phyloP scores from a whole-genome alignment of 1,284 basidiomycete species.

The Stygiomarasmius scandens region DNA sequence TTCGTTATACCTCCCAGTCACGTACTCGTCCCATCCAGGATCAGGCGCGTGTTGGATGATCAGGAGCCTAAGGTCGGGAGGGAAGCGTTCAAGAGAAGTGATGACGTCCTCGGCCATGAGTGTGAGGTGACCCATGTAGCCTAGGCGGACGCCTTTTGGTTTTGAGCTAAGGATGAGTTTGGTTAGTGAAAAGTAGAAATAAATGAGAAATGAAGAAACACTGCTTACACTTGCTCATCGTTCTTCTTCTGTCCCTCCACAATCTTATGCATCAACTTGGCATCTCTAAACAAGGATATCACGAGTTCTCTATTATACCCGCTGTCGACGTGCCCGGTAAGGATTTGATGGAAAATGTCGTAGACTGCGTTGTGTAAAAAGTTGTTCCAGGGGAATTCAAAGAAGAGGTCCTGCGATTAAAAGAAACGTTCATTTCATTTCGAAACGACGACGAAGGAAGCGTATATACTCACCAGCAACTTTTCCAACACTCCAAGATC shows the following conservation, averaged over 20 bases:
- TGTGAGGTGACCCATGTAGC: slow-evolving; percentile 97
- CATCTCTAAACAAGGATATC: slow-evolving; percentile 81
- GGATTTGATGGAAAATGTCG: slow-evolving; percentile 93
- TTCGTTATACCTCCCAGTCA: slow-evolving; percentile 80
- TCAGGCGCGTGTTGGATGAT: slow-evolving; percentile 72
- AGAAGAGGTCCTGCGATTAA: slow-evolving; percentile 80
- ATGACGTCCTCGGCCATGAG: slow-evolving; percentile 93
- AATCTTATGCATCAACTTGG: slow-evolving; percentile 77
- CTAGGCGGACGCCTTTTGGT: slow-evolving; percentile 76
- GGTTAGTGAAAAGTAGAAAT: slow-evolving; percentile 12
- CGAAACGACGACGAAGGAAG: slow-evolving; percentile 1
- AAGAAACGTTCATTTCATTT: slow-evolving; percentile 2
- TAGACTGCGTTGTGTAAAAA: slow-evolving; percentile 98
- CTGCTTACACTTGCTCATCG: slow-evolving; percentile 73
- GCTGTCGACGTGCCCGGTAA: slow-evolving; percentile 82
- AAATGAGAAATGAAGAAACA: too few species aligned
- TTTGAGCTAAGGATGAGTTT: slow-evolving; percentile 45
- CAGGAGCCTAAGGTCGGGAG: slow-evolving; percentile 70
- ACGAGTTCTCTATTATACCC: slow-evolving; percentile 83
- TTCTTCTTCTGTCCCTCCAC: slow-evolving; percentile 83
- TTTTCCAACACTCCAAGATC: slow-evolving; percentile 72
- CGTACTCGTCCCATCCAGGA: slow-evolving; percentile 88
- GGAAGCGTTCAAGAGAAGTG: slow-evolving; percentile 83
- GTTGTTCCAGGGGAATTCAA: slow-evolving; percentile 97
- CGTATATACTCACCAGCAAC: slow-evolving; percentile 61